Percentiles rank a stretch among this genome's conserved stretches.
These are phyloP conservation scores for Penicillium egyptiacum DNA, from an alignment of 495 filamentous ascomycete species.

Conservation along the genomic window DNA sequence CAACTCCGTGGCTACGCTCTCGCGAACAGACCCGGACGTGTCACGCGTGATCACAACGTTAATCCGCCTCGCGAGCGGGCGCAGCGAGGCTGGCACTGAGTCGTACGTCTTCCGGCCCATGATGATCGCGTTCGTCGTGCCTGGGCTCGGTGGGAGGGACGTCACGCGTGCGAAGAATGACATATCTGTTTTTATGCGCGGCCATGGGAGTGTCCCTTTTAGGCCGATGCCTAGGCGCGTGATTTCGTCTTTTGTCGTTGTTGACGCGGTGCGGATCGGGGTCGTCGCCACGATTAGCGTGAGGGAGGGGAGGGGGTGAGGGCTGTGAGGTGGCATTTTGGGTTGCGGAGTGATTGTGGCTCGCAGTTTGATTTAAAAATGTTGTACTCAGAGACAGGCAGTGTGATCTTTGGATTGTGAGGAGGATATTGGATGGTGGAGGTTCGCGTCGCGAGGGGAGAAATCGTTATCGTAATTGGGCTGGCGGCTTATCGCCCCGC, in stretches of 20 bases:
- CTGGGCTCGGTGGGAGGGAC: slow-evolving; percentile 52
- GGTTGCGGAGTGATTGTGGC: neutral
- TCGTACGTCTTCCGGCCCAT: slow-evolving; percentile 99
- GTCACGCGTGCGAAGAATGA: slow-evolving; percentile 91
- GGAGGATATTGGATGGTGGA: neutral
- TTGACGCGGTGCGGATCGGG: slow-evolving; percentile 30
- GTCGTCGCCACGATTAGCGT: slow-evolving; percentile 49
- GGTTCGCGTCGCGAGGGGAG: slow-evolving; percentile 4
- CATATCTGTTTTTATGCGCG: slow-evolving; percentile 83
- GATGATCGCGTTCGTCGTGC: slow-evolving; percentile 72
- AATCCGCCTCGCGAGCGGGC: slow-evolving; percentile 74
- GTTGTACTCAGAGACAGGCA: neutral
- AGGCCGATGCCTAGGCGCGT: slow-evolving; percentile 82
- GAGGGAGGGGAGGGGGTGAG: slow-evolving; percentile 25
- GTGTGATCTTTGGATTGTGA: neutral
- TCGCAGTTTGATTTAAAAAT: neutral
- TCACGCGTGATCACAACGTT: slow-evolving; percentile 75
- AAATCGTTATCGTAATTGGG: slow-evolving; percentile 3
- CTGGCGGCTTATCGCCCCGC: slow-evolving; percentile 1
- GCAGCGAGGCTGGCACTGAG: slow-evolving; percentile 69
- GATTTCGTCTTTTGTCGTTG: slow-evolving; percentile 33
- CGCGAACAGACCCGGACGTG: slow-evolving; percentile 25
- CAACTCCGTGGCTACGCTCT: slow-evolving; percentile 28
- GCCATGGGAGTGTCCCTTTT: slow-evolving; percentile 83
- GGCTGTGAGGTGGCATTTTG: slow-evolving; percentile 29